These are phyloP conservation scores for Knufia fluminis DNA, from an alignment of 2,329 filamentous ascomycete genomes.

Conservation along the genomic window DNA sequence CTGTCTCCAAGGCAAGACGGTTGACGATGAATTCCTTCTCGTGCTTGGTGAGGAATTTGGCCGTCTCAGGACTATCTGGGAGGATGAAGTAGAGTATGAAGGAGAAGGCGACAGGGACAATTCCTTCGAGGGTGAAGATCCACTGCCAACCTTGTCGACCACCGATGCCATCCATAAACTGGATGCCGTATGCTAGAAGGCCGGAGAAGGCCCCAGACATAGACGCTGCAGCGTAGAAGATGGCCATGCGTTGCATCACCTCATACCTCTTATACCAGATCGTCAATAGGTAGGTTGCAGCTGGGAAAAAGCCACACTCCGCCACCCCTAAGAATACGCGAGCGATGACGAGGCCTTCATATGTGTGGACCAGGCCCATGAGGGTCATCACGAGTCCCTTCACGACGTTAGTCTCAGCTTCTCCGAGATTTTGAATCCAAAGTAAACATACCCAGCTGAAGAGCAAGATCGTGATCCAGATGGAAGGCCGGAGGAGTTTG, in stretches of 20 bases:
- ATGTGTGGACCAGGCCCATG: constrained; percentile 46
- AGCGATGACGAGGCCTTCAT: constrained; percentile 41
- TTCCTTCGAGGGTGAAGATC: constrained; percentile 43
- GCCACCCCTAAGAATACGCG: constrained; percentile 42
- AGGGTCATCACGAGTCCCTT: constrained; percentile 30
- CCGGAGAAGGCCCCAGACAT: constrained; percentile 37
- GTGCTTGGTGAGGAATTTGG: constrained; percentile 59
- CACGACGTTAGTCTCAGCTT: constrained; percentile 20
- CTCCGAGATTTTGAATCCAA: constrained; percentile 4
- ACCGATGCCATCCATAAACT: constrained; percentile 35
- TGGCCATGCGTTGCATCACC: constrained; percentile 28
- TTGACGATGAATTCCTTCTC: constrained; percentile 55
- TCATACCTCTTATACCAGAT: constrained; percentile 29
- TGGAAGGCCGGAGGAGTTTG: constrained; percentile 39
- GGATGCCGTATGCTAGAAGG: constrained; percentile 59
- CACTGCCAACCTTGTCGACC: constrained; percentile 37
- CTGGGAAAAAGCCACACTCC: constrained; percentile 12
- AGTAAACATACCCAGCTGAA: constrained; percentile 25
- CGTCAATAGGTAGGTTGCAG: constrained; percentile 6
- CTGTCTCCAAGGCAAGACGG: constrained; percentile 58
- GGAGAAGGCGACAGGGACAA: constrained; percentile 42
- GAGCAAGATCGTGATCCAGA: constrained; percentile 46
- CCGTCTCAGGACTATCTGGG: constrained; percentile 66
- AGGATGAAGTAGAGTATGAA: constrained; percentile 50
- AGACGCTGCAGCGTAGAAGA: constrained; percentile 28